Conservation (phyloP, 1,139 yeast species). For the Kurtzmaniella quercitrusa region DNA sequence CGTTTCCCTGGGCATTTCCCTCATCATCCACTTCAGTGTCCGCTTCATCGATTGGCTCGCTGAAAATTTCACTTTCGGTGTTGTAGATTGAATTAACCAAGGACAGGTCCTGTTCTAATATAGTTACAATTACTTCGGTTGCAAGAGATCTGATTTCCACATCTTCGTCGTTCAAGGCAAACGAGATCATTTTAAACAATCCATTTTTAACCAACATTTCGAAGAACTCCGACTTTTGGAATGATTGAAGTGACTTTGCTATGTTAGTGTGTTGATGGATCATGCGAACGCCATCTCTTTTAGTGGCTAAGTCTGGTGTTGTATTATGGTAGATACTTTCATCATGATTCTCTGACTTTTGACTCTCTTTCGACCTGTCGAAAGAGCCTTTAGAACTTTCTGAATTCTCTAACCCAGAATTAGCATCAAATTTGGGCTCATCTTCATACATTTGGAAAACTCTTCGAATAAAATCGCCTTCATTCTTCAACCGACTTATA, state of each 20-base stretch:
- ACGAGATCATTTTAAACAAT: constrained; percentile 62
- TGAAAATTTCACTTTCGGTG: constrained; percentile 8
- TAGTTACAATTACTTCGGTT: constrained; percentile 74
- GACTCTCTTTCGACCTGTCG: too few species aligned
- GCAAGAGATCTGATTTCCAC: constrained; percentile 61
- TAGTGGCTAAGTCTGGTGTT: neutral
- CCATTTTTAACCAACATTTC: constrained; percentile 64
- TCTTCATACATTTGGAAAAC: constrained; percentile 53
- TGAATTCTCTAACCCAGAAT: neutral
- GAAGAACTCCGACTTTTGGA: constrained; percentile 65
- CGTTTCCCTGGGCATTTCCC: neutral
- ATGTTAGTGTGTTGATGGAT: constrained; percentile 76
- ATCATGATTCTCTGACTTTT: too few species aligned
- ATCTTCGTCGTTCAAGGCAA: constrained; percentile 59
- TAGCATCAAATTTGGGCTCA: neutral
- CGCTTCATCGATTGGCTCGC: constrained; percentile 1
- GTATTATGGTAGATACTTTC: too few species aligned
- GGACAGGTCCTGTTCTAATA: constrained; percentile 80
- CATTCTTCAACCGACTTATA: constrained; percentile 54
- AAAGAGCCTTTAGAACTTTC: too few species aligned
- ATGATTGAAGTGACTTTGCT: constrained; percentile 64
- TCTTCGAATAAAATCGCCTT: constrained; percentile 36
- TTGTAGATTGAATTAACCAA: constrained; percentile 46
- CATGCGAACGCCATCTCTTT: constrained; percentile 71
- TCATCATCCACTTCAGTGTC: neutral